Base-by-base conservation (phyloP, 495 filamentous ascomycete genomes). In the Xylaria scruposa region DNA sequence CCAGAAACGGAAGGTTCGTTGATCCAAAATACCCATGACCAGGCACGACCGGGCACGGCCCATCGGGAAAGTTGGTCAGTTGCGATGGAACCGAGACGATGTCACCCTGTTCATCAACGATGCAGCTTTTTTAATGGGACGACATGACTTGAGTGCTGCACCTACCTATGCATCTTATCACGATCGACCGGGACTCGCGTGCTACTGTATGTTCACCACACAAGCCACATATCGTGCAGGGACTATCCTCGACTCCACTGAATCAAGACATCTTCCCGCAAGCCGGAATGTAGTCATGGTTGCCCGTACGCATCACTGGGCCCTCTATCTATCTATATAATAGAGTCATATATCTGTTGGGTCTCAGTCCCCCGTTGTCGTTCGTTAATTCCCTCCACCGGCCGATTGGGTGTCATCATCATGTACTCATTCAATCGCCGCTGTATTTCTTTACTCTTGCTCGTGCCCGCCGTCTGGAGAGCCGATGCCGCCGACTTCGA, bases 401-500 rank as follows among this genome's bases (percentile, higher is more conserved):
- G 60, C 68, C 9, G 33, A 56, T 56, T 61, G 33, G 33, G 47
- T 26, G 68, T 33, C 60, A 13, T 74, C 75, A 68, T 68, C 26
- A 78, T 78, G 77, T 67, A 65, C 72, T 49, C 68, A 40, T 66
- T 72, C 38, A 64, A 65, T 62, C 63, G 61, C 65, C 70, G 68
- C 31, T 42, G 64, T n/a, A n/a, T 53, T 29, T 71, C 77, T n/a
- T 47, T 73, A 38, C 49, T 70, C 12, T 17, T 74, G n/a, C n/a
- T 70, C 66, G 66, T 71, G 17, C 59, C 76, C 12, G 71, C 64
- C 19, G 26, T 68, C 4, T 29, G 72, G 38, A 51, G 68, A 31
- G 70, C 38, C 60, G 56, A 58, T 66, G 77, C 70, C n/a, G 79
- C 76, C 42, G 65, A 66, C 31, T 80, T 82, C 69, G 80, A 85